Conservation (phyloP, 2,329 filamentous ascomycete species). For the Claviceps pazoutovae region DNA sequence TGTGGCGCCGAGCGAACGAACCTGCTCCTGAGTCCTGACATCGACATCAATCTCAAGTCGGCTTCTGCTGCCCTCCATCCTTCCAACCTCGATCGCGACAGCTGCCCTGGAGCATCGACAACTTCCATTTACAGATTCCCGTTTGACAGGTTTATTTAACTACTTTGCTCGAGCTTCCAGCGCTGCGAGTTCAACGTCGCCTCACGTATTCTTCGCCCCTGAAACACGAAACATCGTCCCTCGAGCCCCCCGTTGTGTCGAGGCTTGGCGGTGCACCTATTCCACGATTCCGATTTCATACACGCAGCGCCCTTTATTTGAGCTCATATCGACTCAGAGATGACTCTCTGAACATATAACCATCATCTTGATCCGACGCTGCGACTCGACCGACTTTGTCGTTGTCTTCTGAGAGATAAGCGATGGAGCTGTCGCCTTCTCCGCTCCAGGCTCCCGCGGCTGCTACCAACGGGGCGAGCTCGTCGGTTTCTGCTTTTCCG, state of each 20-base stretch:
- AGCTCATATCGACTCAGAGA: background rate
- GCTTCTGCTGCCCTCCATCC: background rate
- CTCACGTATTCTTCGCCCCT: background rate
- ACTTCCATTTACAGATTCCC: background rate
- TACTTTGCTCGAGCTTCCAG: background rate
- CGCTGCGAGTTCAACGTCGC: background rate
- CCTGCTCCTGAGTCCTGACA: background rate
- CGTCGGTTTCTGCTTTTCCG: slow-evolving; percentile 31
- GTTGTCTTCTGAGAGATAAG: slow-evolving; percentile 9
- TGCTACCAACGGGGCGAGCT: slow-evolving; percentile 25
- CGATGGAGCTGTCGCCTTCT: slow-evolving; percentile 41
- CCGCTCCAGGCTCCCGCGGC: slow-evolving; percentile 27
- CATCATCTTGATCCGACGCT: background rate
- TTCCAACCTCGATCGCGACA: background rate
- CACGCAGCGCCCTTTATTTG: background rate
- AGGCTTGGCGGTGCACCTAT: background rate
- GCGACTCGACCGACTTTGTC: background rate
- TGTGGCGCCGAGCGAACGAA: background rate
- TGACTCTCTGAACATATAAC: background rate
- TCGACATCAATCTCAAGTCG: background rate
- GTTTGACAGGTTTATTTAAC: background rate
- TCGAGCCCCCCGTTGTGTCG: background rate
- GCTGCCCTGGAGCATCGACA: background rate
- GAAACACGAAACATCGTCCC: background rate
- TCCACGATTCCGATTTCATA: background rate